Evolutionary conservation across 176 grass and related monocot species (phyloP).

Genomic region (Bolboschoenus planiculmis): DNA sequence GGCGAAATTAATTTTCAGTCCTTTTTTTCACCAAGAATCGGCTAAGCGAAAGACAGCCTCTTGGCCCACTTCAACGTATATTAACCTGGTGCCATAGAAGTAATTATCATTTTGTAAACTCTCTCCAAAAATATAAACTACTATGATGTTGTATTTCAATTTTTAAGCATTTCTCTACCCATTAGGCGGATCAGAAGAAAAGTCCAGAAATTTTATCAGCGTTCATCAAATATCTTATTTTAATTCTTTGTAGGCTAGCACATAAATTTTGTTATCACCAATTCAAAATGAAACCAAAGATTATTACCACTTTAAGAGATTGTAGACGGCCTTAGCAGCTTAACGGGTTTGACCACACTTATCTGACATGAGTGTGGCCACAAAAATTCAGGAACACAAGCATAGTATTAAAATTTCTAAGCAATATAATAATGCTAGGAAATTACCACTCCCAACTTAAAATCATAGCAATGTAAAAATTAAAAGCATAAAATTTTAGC

Average conservation of each 20-base stretch:
- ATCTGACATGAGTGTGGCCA: not conserved
- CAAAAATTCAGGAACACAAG: not conserved
- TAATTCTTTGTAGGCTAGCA: not conserved
- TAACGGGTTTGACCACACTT: too few species aligned
- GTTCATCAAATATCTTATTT: not conserved
- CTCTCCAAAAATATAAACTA: not conserved
- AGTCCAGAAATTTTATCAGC: not conserved
- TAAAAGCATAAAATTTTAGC: not conserved
- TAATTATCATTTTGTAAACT: not conserved
- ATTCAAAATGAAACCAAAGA: not conserved
- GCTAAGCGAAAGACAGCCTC: not conserved
- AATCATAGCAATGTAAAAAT: too few species aligned
- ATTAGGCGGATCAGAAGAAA: not conserved
- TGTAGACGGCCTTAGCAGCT: too few species aligned
- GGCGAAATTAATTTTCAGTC: not conserved
- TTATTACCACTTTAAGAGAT: too few species aligned
- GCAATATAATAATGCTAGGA: not conserved
- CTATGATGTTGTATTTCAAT: not conserved
- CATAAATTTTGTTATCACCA: not conserved
- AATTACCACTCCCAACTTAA: too few species aligned
- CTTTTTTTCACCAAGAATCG: not conserved
- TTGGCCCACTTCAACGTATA: not conserved
- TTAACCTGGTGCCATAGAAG: not conserved
- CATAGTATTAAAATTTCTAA: not conserved
- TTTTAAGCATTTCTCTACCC: not conserved